Percentiles rank a stretch among this genome's conserved stretches.
phyloP scores from a whole-genome alignment of 805 yeast species.

The Pichia heedii region DNA sequence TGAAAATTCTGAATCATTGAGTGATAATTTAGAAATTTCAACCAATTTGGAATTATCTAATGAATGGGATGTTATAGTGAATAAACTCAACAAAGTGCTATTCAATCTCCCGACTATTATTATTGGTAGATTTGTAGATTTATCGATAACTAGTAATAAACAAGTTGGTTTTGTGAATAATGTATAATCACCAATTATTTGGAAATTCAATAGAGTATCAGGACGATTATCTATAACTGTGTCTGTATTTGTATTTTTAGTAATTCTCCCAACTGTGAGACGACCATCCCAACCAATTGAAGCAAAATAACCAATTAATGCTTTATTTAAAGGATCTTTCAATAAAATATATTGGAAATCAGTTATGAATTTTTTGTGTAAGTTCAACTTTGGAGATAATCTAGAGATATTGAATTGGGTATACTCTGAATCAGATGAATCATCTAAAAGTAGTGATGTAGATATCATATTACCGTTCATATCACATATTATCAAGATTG shows the following conservation, averaged over 20 bases:
- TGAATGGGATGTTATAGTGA: constrained; percentile 15
- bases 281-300: constrained; percentile 55
- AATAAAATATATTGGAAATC: constrained; percentile 9
- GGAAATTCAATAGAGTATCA: constrained; percentile 10
- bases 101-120: constrained; percentile 53
- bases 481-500: constrained; percentile 22
- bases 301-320: constrained; percentile 29
- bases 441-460: background rate
- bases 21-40: constrained; percentile 40
- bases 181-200: constrained; percentile 23
- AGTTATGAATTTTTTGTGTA: constrained; percentile 26
- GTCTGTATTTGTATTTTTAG: constrained; percentile 3
- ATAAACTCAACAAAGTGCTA: constrained; percentile 46
- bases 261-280: constrained; percentile 27
- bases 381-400: constrained; percentile 7
- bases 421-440: background rate
- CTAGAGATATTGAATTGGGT: background rate
- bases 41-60: constrained; percentile 15
- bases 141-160: constrained; percentile 27
- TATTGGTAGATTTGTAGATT: constrained; percentile 23
- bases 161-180: constrained; percentile 46
- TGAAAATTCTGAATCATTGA: constrained; percentile 68
- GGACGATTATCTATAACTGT: too few relatives aligned
- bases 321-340: constrained; percentile 2
- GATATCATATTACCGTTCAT: constrained; percentile 24